These are phyloP conservation scores for Suillus alpinus DNA, from an alignment of 768 basidiomycete species.

Conservation along the genomic window DNA sequence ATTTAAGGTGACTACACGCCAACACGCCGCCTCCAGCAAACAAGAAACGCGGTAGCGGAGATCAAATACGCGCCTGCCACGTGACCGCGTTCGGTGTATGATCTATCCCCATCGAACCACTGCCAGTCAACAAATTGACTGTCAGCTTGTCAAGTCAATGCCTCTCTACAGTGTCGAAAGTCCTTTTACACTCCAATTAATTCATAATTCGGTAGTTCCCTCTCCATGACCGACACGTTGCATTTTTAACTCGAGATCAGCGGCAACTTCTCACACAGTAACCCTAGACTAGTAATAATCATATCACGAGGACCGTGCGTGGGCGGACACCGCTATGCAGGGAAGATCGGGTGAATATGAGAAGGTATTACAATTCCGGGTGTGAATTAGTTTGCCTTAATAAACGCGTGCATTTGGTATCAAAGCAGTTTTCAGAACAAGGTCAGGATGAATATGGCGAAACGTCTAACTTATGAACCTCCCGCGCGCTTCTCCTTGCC, in stretches of 20 bases:
- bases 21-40: constrained; percentile 17
- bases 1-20: constrained; percentile 20
- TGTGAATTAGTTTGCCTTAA: not conserved
- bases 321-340: not conserved
- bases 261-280: not conserved
- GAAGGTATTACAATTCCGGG: not conserved
- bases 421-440: not conserved
- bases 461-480: constrained; percentile 8
- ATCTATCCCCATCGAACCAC: constrained; percentile 9
- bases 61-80: constrained; percentile 24
- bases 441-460: not conserved
- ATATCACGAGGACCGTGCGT: not conserved
- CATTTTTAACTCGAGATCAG: not conserved
- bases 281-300: not conserved
- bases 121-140: not conserved
- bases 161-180: not conserved
- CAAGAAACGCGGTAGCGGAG: constrained; percentile 22
- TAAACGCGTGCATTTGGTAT: not conserved
- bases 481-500: constrained; percentile 50
- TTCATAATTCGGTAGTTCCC: not conserved
- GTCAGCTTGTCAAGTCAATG: not conserved
- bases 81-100: constrained; percentile 24
- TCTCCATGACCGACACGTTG: not conserved
- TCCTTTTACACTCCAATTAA: not conserved
- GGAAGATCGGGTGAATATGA: not conserved